Evolutionary conservation across 208 protist genomes (phyloP), one percentile per base, ranked within the genome.

Genomic region (Porcisia deanei): DNA sequence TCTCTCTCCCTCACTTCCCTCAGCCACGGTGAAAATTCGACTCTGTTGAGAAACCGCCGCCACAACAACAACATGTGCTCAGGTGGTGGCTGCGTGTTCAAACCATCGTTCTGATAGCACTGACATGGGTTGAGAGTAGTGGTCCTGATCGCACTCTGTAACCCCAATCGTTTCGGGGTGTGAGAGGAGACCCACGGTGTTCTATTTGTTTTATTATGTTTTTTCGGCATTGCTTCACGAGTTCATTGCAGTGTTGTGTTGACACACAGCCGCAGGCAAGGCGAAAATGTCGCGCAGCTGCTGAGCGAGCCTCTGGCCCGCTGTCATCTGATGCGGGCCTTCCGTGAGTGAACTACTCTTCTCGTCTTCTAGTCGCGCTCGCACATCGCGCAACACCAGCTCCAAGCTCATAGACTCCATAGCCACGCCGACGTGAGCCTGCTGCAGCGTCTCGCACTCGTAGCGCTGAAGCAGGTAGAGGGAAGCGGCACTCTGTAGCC

Each of bases 361-460:
- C 45, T 73, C 74, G 25, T 71, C 77, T 45, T 78, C 65, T 47
- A 87, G 43, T 43, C 76, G 64, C 9, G 63, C 73, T 18, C 64
- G 61, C 22, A 90, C 86, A 43, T 88, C 85, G 18, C 79, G 77
- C 69, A 97, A 73, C 5, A 91, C 59, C 55, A 85, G 54, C 25
- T 79, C 75, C 87, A 97, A 72, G 25, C 85, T 81, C 60, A 80
- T 75, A 34, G 87, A 73, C 76, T 97, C 91, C 72, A 89, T 71
- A 43, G 78, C 76, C 7, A 97, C 55, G 7, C 81, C 82, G 14
- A 77, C 49, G 22, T 94, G 81, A 20, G 90, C 85, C 14, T 80
- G 80, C 74, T 90, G 84, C n/a, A 95, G 78, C 9, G 92, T 94
- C 63, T 87, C 84, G 55, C 92, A 80, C 71, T 97, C 92, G 67